These are phyloP conservation scores for Stephanodiscus minutulus DNA, from an alignment of 108 stramenopile genomes.

Conservation along the genomic window DNA sequence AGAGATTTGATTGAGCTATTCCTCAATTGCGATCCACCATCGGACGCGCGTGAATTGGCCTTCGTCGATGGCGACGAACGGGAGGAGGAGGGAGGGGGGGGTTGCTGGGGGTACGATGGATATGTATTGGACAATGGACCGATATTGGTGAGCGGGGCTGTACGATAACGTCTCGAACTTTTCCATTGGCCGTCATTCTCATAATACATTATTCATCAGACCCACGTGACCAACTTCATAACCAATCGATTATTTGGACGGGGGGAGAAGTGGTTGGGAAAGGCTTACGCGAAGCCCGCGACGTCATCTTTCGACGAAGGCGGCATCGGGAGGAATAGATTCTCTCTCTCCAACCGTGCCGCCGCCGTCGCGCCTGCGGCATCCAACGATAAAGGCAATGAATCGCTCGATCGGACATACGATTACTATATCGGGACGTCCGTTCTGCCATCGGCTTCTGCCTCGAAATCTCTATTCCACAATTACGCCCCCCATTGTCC, in stretches of 20 bases:
- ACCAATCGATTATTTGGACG: constrained; percentile 39
- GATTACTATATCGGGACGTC: constrained; percentile 30
- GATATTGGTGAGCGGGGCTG: constrained; percentile 25
- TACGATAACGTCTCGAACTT: neutral
- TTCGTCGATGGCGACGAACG: constrained; percentile 5
- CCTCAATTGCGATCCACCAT: constrained; percentile 23
- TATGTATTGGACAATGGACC: constrained; percentile 35
- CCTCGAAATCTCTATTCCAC: constrained; percentile 23
- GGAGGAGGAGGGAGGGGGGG: neutral
- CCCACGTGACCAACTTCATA: constrained; percentile 35
- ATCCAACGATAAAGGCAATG: constrained; percentile 1
- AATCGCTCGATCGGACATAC: constrained; percentile 32
- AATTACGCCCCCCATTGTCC: constrained; percentile 25
- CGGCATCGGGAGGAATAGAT: constrained; percentile 34
- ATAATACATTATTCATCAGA: constrained; percentile 1
- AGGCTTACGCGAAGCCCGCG: constrained; percentile 22
- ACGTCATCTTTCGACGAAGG: neutral
- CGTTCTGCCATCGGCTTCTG: constrained; percentile 10
- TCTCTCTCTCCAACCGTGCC: neutral
- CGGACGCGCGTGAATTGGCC: neutral
- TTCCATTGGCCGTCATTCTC: neutral
- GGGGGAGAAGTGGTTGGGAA: constrained; percentile 32
- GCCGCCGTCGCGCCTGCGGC: neutral
- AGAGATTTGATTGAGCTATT: constrained; percentile 27
- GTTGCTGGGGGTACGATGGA: constrained; percentile 22